These are phyloP conservation scores for Huntiella bhutanensis DNA, from an alignment of 2,329 filamentous ascomycete genomes.

Conservation along the genomic window DNA sequence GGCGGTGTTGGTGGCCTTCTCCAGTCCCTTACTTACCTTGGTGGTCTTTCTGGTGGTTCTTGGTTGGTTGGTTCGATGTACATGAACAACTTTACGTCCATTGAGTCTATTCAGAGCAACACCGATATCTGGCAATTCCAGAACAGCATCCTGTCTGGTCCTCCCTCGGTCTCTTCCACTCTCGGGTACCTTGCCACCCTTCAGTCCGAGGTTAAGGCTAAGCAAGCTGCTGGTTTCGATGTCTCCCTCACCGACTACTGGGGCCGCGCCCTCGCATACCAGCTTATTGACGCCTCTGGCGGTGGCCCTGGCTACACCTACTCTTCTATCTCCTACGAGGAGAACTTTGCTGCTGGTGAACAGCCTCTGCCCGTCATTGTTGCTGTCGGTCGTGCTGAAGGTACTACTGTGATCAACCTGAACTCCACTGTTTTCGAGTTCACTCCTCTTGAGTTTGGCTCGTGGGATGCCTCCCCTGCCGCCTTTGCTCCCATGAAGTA, in stretches of 20 bases:
- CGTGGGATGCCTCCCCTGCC: conserved; percentile 38
- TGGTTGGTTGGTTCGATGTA: conserved; percentile 75
- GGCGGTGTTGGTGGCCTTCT: conserved; percentile 66
- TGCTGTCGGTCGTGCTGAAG: conserved; percentile 28
- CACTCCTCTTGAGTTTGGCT: conserved; percentile 46
- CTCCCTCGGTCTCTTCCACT: conserved; percentile 14
- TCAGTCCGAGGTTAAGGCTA: conserved; percentile 19
- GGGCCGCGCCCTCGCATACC: conserved; percentile 70
- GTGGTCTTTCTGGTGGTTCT: conserved; percentile 63
- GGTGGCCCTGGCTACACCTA: conserved; percentile 66
- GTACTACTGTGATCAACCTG: conserved; percentile 24
- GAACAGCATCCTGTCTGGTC: conserved; percentile 23
- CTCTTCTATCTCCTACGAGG: conserved; percentile 42
- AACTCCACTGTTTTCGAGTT: conserved; percentile 49
- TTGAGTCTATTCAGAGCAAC: conserved; percentile 26
- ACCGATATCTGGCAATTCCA: conserved; percentile 23
- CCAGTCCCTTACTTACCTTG: conserved; percentile 62
- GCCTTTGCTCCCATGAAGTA: conserved; percentile 42
- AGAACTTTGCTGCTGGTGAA: conserved; percentile 23
- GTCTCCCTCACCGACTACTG: conserved; percentile 75
- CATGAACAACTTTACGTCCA: conserved; percentile 65
- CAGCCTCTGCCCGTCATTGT: conserved; percentile 32
- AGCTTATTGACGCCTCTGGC: conserved; percentile 57
- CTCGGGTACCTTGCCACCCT: conserved; percentile 21
- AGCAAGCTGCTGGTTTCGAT: conserved; percentile 24